Evolutionary conservation across 1,284 basidiomycete species (phyloP).

Genomic region (Trichosporon faecale): DNA sequence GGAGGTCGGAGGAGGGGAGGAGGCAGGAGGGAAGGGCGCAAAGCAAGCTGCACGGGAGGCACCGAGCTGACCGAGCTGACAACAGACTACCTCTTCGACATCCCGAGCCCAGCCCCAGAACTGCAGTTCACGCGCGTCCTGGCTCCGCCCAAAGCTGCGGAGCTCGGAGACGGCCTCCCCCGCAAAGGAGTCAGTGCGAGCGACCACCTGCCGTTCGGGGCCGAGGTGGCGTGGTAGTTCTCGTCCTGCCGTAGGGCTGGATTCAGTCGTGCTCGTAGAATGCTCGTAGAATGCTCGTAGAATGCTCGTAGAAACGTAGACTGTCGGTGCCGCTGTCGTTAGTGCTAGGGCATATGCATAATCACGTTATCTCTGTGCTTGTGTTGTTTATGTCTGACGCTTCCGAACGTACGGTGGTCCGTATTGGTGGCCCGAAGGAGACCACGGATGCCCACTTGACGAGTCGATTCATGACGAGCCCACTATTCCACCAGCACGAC

Average conservation of each 20-base stretch:
- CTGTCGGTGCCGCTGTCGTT: no score
- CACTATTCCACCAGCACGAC: neutral
- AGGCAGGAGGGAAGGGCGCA: no score
- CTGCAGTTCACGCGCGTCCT: conserved; percentile 63
- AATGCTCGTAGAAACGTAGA: neutral
- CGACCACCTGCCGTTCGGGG: conserved; percentile 77
- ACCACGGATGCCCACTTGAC: neutral
- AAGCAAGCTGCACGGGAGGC: no score
- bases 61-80: conserved; percentile 17
- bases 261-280: no score
- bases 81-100: conserved; percentile 77
- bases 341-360: neutral
- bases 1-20: no score
- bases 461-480: neutral
- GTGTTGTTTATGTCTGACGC: no score
- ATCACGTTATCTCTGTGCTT: neutral
- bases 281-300: neutral
- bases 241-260: no score
- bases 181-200: conserved; percentile 73
- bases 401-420: no score
- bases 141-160: conserved; percentile 61
- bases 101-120: conserved; percentile 43
- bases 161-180: conserved; percentile 74
- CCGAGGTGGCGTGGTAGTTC: conserved; percentile 29
- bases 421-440: no score